These are phyloP conservation scores for Penicillium sp. DNA, from an alignment of 2,329 filamentous ascomycete genomes.

Conservation along the genomic window DNA sequence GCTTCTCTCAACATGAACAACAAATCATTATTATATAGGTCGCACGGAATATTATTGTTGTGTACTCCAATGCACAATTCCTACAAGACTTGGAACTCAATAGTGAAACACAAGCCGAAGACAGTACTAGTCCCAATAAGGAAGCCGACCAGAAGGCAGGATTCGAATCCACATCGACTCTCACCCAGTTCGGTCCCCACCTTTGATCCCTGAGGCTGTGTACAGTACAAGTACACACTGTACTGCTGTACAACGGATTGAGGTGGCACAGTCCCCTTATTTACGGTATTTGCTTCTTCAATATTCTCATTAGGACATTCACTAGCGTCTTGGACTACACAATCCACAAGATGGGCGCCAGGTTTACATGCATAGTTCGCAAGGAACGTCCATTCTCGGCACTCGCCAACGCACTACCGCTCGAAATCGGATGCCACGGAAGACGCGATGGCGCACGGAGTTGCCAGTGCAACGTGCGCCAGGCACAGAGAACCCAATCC, in stretches of 20 bases:
- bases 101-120: background rate
- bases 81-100: background rate
- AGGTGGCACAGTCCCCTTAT: background rate
- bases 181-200: background rate
- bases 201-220: conserved; percentile 2
- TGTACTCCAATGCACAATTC: background rate
- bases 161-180: background rate
- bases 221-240: background rate
- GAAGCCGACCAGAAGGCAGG: conserved; percentile 16
- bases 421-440: conserved; percentile 22
- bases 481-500: conserved; percentile 15
- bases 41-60: background rate
- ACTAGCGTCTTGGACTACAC: background rate
- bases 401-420: conserved; percentile 7
- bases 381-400: conserved; percentile 4
- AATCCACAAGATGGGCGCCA: background rate
- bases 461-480: conserved; percentile 25
- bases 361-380: too few relatives aligned
- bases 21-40: background rate
- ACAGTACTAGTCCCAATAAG: conserved; percentile 14
- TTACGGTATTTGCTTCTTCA: background rate
- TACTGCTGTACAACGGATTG: too few relatives aligned
- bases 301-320: background rate
- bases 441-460: conserved; percentile 23
- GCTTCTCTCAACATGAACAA: background rate